These are phyloP conservation scores for Mortierella sp. DNA, from an alignment of 371 early-diverging fungal genomes.

Conservation along the genomic window DNA sequence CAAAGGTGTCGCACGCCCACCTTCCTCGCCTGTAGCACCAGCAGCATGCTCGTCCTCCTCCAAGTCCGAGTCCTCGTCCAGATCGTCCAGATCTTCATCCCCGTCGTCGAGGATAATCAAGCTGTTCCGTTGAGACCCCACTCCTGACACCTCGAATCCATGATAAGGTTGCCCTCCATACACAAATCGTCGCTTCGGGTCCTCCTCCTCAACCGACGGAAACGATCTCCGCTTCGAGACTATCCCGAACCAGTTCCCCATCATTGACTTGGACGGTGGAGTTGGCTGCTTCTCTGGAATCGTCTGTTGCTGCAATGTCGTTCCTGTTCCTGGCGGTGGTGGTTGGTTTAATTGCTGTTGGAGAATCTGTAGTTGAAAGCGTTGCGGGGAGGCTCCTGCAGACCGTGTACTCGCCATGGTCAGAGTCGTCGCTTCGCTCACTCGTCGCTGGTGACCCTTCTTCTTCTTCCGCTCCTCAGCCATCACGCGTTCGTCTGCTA, in stretches of 20 bases:
- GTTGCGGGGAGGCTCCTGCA: slow-evolving; percentile 5
- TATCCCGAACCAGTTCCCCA: slow-evolving; percentile 43
- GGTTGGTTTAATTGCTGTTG: slow-evolving; percentile 10
- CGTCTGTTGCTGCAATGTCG: neutral
- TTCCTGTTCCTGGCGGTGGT: slow-evolving; percentile 12
- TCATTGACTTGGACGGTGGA: slow-evolving; percentile 18
- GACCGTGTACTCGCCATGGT: slow-evolving; percentile 23
- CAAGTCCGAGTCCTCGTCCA: slow-evolving; percentile 21
- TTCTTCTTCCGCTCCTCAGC: slow-evolving; percentile 22
- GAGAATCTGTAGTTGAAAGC: slow-evolving; percentile 16
- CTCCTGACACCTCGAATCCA: slow-evolving; percentile 33
- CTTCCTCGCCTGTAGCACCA: slow-evolving; percentile 10
- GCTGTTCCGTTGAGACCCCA: slow-evolving; percentile 23
- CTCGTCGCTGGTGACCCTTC: slow-evolving; percentile 30
- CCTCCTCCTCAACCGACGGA: slow-evolving; percentile 22
- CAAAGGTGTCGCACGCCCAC: neutral
- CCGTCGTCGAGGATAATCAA: slow-evolving; percentile 17
- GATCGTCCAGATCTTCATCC: slow-evolving; percentile 25
- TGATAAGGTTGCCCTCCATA: slow-evolving; percentile 15
- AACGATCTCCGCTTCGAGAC: slow-evolving; percentile 31
- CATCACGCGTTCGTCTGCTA: neutral
- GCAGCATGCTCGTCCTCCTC: slow-evolving; percentile 23
- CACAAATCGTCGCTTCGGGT: slow-evolving; percentile 24
- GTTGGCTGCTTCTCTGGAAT: slow-evolving; percentile 13
- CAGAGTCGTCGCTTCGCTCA: slow-evolving; percentile 40